Evolutionary conservation across 306 rosid species (phyloP).

Genomic region (Dalbergia oliveri): DNA sequence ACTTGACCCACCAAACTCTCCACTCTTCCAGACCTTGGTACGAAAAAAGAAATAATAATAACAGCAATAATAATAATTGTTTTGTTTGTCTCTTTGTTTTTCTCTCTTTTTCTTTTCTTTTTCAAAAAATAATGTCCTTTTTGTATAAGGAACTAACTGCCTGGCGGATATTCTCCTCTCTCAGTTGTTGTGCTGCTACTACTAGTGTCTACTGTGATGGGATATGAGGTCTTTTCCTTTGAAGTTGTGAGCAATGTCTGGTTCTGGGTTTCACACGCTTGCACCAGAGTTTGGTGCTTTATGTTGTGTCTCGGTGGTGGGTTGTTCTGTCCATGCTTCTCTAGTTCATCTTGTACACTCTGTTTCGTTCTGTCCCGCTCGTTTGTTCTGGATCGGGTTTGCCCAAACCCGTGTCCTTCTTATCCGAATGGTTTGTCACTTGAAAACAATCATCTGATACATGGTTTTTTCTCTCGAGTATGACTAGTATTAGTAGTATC

Average conservation of each 20-base stretch:
- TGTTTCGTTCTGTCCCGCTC: not conserved
- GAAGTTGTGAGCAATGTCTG: slow-evolving; percentile 20
- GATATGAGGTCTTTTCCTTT: not conserved
- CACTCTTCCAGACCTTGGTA: slow-evolving; percentile 52
- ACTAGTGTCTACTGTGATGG: not conserved
- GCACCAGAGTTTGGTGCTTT: slow-evolving; percentile 17
- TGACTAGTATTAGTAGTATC: no score
- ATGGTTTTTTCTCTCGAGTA: no score
- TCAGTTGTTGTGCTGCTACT: not conserved
- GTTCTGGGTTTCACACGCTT: slow-evolving; percentile 43
- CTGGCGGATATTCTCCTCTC: slow-evolving; percentile 11
- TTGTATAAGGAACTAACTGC: not conserved
- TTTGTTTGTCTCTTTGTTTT: slow-evolving; percentile 16
- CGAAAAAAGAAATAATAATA: not conserved
- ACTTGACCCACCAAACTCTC: slow-evolving; percentile 59
- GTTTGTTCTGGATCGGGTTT: slow-evolving; percentile 37
- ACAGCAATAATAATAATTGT: not conserved
- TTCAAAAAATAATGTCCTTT: slow-evolving; percentile 15
- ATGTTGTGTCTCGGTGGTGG: not conserved
- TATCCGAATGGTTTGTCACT: not conserved
- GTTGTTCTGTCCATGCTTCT: not conserved
- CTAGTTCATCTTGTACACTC: not conserved
- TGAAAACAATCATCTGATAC: no score
- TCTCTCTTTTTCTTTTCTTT: not conserved
- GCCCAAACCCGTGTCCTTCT: not conserved